phyloP scores from a whole-genome alignment of 768 basidiomycete genomes.

The Boletus vinaceobasis region DNA sequence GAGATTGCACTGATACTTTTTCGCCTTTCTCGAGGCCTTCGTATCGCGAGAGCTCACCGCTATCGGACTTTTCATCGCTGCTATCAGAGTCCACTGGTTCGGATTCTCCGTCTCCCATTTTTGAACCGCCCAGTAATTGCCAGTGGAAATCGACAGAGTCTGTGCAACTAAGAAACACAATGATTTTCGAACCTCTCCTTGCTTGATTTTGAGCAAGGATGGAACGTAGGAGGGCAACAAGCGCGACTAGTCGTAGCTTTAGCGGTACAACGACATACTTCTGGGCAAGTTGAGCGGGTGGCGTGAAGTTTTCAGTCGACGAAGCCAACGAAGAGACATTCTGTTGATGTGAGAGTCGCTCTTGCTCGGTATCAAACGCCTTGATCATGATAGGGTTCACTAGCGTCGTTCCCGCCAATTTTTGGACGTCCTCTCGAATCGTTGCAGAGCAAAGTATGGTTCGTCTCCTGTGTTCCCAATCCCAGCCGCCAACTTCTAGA shows the following conservation, averaged over 20 bases:
- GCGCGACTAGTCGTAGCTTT: slow-evolving; percentile 89
- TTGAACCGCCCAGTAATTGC: slow-evolving; percentile 70
- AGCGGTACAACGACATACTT: slow-evolving; percentile 88
- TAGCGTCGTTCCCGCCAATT: slow-evolving; percentile 81
- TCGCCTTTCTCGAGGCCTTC: slow-evolving; percentile 31
- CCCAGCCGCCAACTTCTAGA: slow-evolving; percentile 79
- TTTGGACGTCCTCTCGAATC: slow-evolving; percentile 91
- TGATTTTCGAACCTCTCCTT: slow-evolving; percentile 64
- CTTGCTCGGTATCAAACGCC: slow-evolving; percentile 52
- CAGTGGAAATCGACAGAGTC: slow-evolving; percentile 99
- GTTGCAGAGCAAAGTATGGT: slow-evolving; percentile 97
- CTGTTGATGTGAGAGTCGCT: slow-evolving; percentile 11
- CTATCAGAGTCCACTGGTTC: slow-evolving; percentile 23
- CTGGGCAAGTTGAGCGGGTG: slow-evolving; percentile 90
- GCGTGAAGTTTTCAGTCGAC: slow-evolving; percentile 68
- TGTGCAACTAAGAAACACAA: slow-evolving; percentile 95
- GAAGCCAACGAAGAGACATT: slow-evolving; percentile 15
- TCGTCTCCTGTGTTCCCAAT: slow-evolving; percentile 72
- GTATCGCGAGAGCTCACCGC: slow-evolving; percentile 26
- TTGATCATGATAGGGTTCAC: slow-evolving; percentile 81
- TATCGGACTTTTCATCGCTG: slow-evolving; percentile 25
- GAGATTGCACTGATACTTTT: slow-evolving; percentile 56
- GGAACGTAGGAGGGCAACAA: slow-evolving; percentile 81
- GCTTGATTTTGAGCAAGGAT: slow-evolving; percentile 62
- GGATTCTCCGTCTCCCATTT: slow-evolving; percentile 50